Conservation (phyloP, 139 green algal genomes). For the Chlamydomonas eustigma region DNA sequence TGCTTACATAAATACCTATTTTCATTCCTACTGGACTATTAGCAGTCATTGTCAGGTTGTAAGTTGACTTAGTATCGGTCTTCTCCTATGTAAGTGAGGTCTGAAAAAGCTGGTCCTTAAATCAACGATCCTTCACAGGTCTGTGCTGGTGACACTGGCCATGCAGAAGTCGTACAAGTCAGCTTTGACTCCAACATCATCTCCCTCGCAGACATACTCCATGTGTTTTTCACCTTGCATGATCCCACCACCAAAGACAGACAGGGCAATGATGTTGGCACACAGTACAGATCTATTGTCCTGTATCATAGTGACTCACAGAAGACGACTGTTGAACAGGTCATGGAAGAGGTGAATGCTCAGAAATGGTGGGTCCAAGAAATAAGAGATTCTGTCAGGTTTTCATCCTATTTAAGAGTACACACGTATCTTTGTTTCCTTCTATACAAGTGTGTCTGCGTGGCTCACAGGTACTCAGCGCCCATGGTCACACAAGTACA, state of each 20-base stretch:
- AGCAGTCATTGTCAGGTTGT: no score
- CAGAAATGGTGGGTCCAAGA: constrained; percentile 10
- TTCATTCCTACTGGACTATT: no score
- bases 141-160: constrained; percentile 48
- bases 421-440: not conserved
- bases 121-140: constrained; percentile 29
- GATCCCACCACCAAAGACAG: constrained; percentile 54
- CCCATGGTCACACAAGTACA: constrained; percentile 25
- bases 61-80: no score
- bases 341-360: constrained; percentile 21
- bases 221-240: constrained; percentile 53
- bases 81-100: not conserved
- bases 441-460: not conserved
- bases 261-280: constrained; percentile 55
- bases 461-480: not conserved
- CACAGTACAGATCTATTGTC: constrained; percentile 77
- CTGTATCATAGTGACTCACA: constrained; percentile 62
- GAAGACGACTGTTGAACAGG: constrained; percentile 17
- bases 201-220: constrained; percentile 36
- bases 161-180: constrained; percentile 57
- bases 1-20: not conserved
- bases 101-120: not conserved
- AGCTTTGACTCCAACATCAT: constrained; percentile 46
- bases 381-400: not conserved
- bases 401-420: not conserved